A percentile compares a stretch with the other conserved stretches of the same genome.
These are phyloP conservation scores for Carex littledalei DNA, from an alignment of 176 grass and related monocot species.

Conservation along the genomic window DNA sequence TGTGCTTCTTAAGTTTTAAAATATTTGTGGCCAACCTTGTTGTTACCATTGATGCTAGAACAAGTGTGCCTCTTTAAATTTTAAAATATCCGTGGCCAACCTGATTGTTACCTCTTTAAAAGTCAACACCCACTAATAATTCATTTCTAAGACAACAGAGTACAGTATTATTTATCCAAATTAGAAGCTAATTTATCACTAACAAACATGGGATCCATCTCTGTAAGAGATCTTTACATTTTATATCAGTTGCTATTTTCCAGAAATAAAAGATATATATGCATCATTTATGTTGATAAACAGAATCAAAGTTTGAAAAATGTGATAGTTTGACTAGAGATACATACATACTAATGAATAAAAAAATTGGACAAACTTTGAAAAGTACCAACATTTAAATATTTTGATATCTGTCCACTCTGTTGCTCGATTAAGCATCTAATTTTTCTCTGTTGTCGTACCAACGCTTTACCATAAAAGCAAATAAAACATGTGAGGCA, in stretches of 20 bases:
- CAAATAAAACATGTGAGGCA: constrained; percentile 25
- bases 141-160: not conserved
- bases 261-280: not conserved
- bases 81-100: not conserved
- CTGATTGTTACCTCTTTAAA: not conserved
- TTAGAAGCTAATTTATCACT: not conserved
- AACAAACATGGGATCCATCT: not conserved
- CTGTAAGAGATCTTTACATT: not conserved
- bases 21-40: not conserved
- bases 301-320: not conserved
- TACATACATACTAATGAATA: not conserved
- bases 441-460: not conserved
- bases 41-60: not conserved
- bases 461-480: not conserved
- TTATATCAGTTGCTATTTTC: not conserved
- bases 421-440: not conserved
- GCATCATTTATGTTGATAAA: not conserved
- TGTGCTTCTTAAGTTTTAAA: not conserved
- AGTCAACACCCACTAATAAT: not conserved
- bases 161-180: not conserved
- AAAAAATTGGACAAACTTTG: not conserved
- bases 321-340: not conserved
- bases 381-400: not conserved
- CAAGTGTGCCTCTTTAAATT: not conserved
- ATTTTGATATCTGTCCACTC: not conserved